Percentiles rank a stretch among this genome's conserved stretches.
Evolutionary conservation across 2,329 filamentous ascomycete genomes (phyloP).

Genomic region (Dothistroma septosporum): DNA sequence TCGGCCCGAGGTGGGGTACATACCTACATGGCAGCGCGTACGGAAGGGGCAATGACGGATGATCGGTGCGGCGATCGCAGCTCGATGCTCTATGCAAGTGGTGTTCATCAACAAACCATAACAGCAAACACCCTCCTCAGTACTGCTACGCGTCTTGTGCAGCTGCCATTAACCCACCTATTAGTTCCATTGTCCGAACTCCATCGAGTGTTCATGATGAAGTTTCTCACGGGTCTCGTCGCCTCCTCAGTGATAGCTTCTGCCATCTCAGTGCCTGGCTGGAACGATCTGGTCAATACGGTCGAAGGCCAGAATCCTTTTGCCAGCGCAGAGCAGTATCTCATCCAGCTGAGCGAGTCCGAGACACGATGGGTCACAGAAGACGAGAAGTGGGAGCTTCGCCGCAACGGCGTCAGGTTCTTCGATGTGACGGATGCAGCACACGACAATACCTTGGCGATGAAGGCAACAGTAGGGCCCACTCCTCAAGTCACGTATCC

Average conservation of each 20-base stretch:
- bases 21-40: too few species aligned
- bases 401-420: conserved; percentile 76
- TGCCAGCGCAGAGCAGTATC: conserved; percentile 52
- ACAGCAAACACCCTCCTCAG: not conserved
- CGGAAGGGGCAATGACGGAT: too few species aligned
- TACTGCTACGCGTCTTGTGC: not conserved
- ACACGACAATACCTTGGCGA: conserved; percentile 42
- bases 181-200: not conserved
- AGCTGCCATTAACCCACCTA: not conserved
- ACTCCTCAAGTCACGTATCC: conserved; percentile 58
- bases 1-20: too few species aligned
- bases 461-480: conserved; percentile 23
- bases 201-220: conserved; percentile 20
- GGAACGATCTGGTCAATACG: conserved; percentile 19
- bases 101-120: too few species aligned
- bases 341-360: conserved; percentile 81
- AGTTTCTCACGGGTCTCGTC: conserved; percentile 21
- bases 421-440: conserved; percentile 83
- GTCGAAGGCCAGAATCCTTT: conserved; percentile 29
- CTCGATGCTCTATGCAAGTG: too few species aligned
- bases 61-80: too few species aligned
- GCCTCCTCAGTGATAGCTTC: conserved; percentile 21
- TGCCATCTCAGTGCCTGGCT: conserved; percentile 23
- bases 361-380: conserved; percentile 85
- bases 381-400: conserved; percentile 89